phyloP scores from a whole-genome alignment of 2,329 filamentous ascomycete species.

The Anthostomella pinea region DNA sequence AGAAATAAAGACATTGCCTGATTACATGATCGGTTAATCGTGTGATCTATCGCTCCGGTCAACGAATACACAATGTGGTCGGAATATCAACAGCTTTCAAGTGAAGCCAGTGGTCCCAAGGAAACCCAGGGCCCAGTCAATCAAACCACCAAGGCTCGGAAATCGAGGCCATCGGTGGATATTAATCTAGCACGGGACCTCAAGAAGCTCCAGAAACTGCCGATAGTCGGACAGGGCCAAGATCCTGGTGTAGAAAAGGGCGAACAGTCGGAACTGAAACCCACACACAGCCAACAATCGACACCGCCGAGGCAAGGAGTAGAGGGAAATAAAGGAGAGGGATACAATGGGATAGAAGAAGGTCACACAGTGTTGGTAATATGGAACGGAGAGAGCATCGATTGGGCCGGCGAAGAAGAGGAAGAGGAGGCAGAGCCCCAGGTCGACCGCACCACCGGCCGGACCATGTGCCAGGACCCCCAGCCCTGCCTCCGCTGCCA shows the following conservation, averaged over 20 bases:
- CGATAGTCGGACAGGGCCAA: constrained; percentile 1
- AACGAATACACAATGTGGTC: no score
- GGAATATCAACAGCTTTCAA: no score
- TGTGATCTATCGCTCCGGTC: no score
- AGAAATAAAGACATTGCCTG: no score
- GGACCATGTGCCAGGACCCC: constrained; percentile 11
- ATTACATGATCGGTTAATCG: no score
- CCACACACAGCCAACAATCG: no score
- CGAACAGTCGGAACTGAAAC: background rate
- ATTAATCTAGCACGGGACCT: constrained; percentile 7
- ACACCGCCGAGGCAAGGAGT: no score
- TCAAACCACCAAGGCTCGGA: constrained; percentile 2
- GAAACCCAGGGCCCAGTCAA: no score
- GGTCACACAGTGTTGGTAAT: no score
- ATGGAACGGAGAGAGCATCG: background rate
- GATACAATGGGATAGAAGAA: background rate
- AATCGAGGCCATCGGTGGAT: constrained; percentile 9
- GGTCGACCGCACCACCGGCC: constrained; percentile 19
- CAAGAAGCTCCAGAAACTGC: constrained; percentile 4
- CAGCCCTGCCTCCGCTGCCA: constrained; percentile 22
- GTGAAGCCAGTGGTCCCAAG: background rate
- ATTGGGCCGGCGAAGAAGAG: background rate
- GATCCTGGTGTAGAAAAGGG: background rate
- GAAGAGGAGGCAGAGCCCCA: background rate
- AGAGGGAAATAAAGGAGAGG: background rate